phyloP scores from a whole-genome alignment of 495 filamentous ascomycete species.

The Podospora pseudocomata region DNA sequence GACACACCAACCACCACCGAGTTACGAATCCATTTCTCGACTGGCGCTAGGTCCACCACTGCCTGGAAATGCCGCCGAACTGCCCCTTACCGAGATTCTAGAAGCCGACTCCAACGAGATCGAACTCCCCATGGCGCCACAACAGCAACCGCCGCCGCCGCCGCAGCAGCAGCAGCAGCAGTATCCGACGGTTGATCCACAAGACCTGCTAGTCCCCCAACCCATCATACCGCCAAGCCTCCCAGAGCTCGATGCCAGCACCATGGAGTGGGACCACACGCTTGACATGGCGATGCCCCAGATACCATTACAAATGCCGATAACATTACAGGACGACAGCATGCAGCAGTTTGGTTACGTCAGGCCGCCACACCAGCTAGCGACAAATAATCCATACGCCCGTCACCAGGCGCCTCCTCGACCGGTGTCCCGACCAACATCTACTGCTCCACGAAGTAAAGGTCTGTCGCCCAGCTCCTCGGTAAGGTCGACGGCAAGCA shows the following conservation, averaged over 20 bases:
- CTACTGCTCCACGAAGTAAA: conserved; percentile 27
- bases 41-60: neutral
- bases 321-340: conserved; percentile 11
- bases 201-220: conserved; percentile 26
- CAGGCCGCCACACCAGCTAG: conserved; percentile 30
- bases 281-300: conserved; percentile 11
- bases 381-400: conserved; percentile 28
- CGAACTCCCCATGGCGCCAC: conserved; percentile 14
- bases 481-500: conserved; percentile 34
- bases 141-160: neutral
- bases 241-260: conserved; percentile 35
- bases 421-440: conserved; percentile 18
- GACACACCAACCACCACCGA: conserved; percentile 34
- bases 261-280: conserved; percentile 27
- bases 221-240: conserved; percentile 13
- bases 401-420: conserved; percentile 23
- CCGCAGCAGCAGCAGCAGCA: neutral
- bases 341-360: neutral
- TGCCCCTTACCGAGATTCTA: conserved; percentile 42
- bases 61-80: conserved; percentile 26
- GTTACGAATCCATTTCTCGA: conserved; percentile 38
- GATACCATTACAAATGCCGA: conserved; percentile 1
- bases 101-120: conserved; percentile 46
- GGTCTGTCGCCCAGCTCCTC: conserved; percentile 39
- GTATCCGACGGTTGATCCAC: conserved; percentile 26